A percentile compares a stretch with the other conserved stretches of the same genome.
Conservation (phyloP, 192 early-diverging fungal genomes). For the Backusella westeae region DNA sequence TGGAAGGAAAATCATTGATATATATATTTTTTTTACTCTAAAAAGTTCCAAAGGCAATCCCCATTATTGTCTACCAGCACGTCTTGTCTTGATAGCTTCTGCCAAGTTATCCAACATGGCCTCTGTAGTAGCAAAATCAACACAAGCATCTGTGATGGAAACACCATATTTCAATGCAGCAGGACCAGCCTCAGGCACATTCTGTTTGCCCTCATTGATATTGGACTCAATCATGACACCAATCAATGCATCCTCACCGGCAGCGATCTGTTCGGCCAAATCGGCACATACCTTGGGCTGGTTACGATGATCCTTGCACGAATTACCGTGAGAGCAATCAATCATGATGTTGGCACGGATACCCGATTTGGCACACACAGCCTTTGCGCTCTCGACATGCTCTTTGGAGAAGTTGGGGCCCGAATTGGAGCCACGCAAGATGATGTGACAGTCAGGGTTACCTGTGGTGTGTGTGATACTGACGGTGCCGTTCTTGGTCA, state of each 20-base stretch:
- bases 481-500: constrained; percentile 92
- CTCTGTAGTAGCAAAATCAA: constrained; percentile 82
- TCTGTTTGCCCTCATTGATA: constrained; percentile 85
- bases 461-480: constrained; percentile 87
- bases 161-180: constrained; percentile 80
- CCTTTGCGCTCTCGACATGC: constrained; percentile 55
- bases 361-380: constrained; percentile 60
- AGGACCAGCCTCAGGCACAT: constrained; percentile 67
- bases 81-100: constrained; percentile 68
- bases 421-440: constrained; percentile 83
- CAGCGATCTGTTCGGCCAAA: constrained; percentile 72
- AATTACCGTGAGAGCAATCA: constrained; percentile 95
- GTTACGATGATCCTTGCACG: constrained; percentile 82
- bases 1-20: neutral
- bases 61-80: constrained; percentile 16
- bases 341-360: constrained; percentile 81
- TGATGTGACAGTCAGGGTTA: constrained; percentile 84
- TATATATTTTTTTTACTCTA: neutral
- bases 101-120: constrained; percentile 76
- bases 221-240: constrained; percentile 97
- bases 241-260: constrained; percentile 60
- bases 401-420: constrained; percentile 86
- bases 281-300: constrained; percentile 74
- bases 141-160: constrained; percentile 93
- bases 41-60: neutral